Percentiles rank a stretch among this genome's conserved stretches.
Evolutionary conservation across 2,329 filamentous ascomycete genomes (phyloP).

Genomic region (Neofusicoccum sp.): DNA sequence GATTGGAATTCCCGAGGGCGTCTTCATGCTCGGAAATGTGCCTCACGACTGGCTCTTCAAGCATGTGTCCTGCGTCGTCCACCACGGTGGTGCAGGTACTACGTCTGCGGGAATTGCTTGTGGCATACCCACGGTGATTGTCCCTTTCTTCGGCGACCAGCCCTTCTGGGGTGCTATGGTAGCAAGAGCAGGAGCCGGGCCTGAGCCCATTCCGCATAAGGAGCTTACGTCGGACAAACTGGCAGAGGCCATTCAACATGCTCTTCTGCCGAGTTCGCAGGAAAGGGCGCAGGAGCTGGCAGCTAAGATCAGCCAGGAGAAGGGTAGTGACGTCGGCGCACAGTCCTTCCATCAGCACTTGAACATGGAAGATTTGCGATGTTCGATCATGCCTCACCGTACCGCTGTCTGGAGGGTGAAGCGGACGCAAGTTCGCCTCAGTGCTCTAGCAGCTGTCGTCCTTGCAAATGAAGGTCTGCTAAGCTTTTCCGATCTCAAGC

Average conservation of each 20-base stretch:
- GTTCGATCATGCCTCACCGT: constrained; percentile 34
- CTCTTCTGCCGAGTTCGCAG: constrained; percentile 40
- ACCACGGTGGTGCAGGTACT: constrained; percentile 86
- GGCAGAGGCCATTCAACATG: constrained; percentile 41
- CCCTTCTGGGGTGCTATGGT: constrained; percentile 48
- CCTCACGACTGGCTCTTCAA: constrained; percentile 91
- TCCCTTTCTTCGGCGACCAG: constrained; percentile 69
- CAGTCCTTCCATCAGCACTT: constrained; percentile 42
- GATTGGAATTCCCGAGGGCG: constrained; percentile 66
- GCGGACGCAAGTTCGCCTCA: constrained; percentile 40
- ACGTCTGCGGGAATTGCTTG: constrained; percentile 83
- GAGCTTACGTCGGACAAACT: constrained; percentile 43
- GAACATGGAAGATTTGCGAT: constrained; percentile 41
- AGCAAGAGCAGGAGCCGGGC: constrained; percentile 43
- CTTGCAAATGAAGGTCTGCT: constrained; percentile 41
- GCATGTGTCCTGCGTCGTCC: constrained; percentile 77
- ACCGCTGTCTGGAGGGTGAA: constrained; percentile 44
- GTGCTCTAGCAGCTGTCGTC: constrained; percentile 41
- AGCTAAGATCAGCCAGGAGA: constrained; percentile 41
- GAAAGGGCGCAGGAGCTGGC: constrained; percentile 41
- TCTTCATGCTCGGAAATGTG: constrained; percentile 82
- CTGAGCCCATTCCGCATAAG: constrained; percentile 43
- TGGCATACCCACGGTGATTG: constrained; percentile 77
- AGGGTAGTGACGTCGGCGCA: constrained; percentile 40
- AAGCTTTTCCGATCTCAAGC: constrained; percentile 40